Percentiles rank a stretch among this genome's conserved stretches.
phyloP scores from a whole-genome alignment of 192 early-diverging fungal genomes.

The Pilaira anomala region DNA sequence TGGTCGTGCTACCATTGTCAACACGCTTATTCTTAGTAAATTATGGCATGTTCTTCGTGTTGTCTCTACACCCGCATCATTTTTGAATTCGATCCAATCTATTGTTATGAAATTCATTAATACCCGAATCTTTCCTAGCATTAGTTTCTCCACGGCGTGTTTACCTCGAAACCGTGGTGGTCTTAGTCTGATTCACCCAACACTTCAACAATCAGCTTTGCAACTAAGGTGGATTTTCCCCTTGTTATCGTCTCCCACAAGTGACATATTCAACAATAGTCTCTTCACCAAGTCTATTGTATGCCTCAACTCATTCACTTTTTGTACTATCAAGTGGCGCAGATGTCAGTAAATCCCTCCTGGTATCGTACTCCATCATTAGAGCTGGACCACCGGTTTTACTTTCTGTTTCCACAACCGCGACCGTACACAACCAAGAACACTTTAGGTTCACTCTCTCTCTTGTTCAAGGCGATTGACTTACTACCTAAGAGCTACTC shows the following conservation, averaged over 20 bases:
- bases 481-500: too few relatives aligned
- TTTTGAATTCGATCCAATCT: constrained; percentile 1
- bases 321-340: too few relatives aligned
- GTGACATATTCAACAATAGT: neutral
- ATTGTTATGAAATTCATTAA: neutral
- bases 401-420: too few relatives aligned
- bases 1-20: neutral
- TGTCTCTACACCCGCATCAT: neutral
- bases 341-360: neutral
- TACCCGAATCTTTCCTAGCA: neutral
- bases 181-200: neutral
- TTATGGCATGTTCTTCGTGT: constrained; percentile 8
- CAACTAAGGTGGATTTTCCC: neutral
- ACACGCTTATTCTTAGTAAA: neutral
- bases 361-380: neutral
- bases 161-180: neutral
- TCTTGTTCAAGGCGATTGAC: too few relatives aligned
- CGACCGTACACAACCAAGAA: too few relatives aligned
- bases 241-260: neutral
- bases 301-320: neutral
- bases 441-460: too few relatives aligned
- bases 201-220: neutral
- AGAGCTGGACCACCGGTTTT: too few relatives aligned
- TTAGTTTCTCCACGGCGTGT: neutral
- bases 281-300: neutral